A percentile compares a stretch with the other conserved stretches of the same genome.
These are phyloP conservation scores for Bretschneidera sinensis DNA, from an alignment of 345 rosid genomes.

Conservation along the genomic window DNA sequence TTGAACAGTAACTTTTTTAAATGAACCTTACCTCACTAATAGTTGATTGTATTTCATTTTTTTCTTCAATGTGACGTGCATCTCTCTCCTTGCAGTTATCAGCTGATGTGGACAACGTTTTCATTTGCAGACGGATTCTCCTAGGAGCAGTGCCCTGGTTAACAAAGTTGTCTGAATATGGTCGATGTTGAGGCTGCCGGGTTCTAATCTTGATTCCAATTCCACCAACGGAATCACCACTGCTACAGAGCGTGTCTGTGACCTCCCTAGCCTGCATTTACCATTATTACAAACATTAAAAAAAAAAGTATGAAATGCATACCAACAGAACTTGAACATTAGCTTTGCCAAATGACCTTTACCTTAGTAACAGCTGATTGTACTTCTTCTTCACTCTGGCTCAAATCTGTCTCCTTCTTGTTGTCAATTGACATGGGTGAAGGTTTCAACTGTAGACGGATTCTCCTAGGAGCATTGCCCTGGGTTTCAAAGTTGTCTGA, in stretches of 20 bases:
- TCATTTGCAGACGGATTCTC: slow-evolving; percentile 48
- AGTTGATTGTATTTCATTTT: slow-evolving; percentile 33
- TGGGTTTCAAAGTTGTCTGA: slow-evolving; percentile 29
- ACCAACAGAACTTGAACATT: background rate
- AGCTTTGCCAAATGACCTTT: background rate
- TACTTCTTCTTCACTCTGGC: slow-evolving; percentile 25
- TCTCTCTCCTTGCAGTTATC: slow-evolving; percentile 15
- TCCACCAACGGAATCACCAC: background rate
- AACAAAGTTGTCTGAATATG: slow-evolving; percentile 18
- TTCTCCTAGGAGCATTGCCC: slow-evolving; percentile 68
- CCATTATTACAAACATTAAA: background rate
- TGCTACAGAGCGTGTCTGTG: background rate
- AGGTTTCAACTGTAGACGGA: slow-evolving; percentile 29
- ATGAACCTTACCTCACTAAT: slow-evolving; percentile 38
- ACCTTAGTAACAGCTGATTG: slow-evolving; percentile 26
- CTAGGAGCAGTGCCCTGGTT: slow-evolving; percentile 62
- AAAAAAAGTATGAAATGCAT: background rate
- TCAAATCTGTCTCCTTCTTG: slow-evolving; percentile 13
- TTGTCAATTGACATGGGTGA: slow-evolving; percentile 6
- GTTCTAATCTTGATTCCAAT: slow-evolving; percentile 48
- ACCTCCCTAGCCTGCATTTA: background rate
- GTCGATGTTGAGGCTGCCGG: slow-evolving; percentile 33
- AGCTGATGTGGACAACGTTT: background rate
- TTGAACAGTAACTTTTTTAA: background rate
- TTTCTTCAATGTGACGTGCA: slow-evolving; percentile 30